Percentiles rank a stretch among this genome's conserved stretches.
phyloP scores from a whole-genome alignment of 78 protist genomes.

The Speleostelium caveatum region DNA sequence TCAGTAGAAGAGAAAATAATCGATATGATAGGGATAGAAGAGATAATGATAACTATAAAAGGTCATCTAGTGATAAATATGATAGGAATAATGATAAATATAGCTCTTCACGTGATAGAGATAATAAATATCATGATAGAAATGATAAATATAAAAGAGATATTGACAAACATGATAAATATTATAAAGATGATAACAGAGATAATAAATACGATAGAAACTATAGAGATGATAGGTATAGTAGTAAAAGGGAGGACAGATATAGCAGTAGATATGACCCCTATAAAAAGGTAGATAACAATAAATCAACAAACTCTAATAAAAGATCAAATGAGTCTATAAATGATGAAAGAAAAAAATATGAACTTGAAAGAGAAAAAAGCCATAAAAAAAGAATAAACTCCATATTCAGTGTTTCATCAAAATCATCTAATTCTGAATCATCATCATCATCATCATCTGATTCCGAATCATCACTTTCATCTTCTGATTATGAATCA shows the following conservation, averaged over 20 bases:
- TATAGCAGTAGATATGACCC: not conserved
- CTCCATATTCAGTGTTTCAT: too few species aligned
- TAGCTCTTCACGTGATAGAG: not conserved
- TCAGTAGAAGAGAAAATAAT: not conserved
- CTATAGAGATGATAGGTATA: not conserved
- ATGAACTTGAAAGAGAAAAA: not conserved
- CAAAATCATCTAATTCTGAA: not conserved
- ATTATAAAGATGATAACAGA: not conserved
- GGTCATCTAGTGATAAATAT: not conserved
- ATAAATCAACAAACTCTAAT: not conserved
- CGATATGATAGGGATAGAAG: not conserved
- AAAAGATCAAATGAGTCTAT: not conserved
- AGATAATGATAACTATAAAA: not conserved
- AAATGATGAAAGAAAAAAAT: not conserved
- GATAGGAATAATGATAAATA: not conserved
- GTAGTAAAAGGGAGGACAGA: not conserved
- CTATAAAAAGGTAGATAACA: not conserved
- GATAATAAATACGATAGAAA: not conserved
- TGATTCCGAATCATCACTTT: not conserved
- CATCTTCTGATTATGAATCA: too few species aligned
- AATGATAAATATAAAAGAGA: not conserved
- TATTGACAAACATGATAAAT: not conserved
- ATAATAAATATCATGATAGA: too few species aligned
- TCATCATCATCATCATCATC: not conserved
- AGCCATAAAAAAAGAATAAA: not conserved